Evolutionary conservation across 2,329 filamentous ascomycete genomes (phyloP), one percentile per base, ranked within the genome.

Genomic region (Curvularia sp.): DNA sequence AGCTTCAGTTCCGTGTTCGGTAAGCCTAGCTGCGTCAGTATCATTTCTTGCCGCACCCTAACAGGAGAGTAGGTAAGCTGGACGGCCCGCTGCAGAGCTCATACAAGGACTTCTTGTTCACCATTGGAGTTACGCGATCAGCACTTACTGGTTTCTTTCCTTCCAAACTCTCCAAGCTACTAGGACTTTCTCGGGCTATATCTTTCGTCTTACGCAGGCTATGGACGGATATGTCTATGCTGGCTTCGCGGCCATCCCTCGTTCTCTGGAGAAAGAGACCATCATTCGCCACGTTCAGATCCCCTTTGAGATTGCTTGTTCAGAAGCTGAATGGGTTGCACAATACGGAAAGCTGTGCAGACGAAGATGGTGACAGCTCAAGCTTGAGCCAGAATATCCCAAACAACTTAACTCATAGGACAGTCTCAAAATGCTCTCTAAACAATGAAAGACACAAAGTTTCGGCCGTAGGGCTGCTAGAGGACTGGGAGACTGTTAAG

Each of bases 1-100:
- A 49, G 45, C 28, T 39, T 58, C 34, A 54, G 39, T 25, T 28
- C 46, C 12, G 30, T 18, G 5, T 46, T 49, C 15, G 49, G 57
- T 49, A 28, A 46, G 45, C 32, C 19, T 23, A 23, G 15, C 18
- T 36, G 38, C 49, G 30, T 39, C 21, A 8, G 28, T 9, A 13
- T 18, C 15, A 10, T 48, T 28, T 18, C 18, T 27, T 27, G 12
- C 32, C 27, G 27, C 27, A 18, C 34, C 15, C 27, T 54, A n/a
- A 54, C 25, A 49, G 18, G 27, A 30, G 8, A 27, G 13, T 28
- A 49, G 52, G 42, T 10, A 32, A 23, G 8, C 13, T 41, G 8
- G 18, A 12, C 27, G 6, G 8, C 41, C 13, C 5, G 12, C 12
- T 36, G 3, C 15, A 32, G 13, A 27, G 10, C 9, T 13, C 48